Evolutionary conservation across 2,329 filamentous ascomycete genomes (phyloP), one percentile per base, ranked within the genome.

Genomic region (Hymenoscyphus albidus): DNA sequence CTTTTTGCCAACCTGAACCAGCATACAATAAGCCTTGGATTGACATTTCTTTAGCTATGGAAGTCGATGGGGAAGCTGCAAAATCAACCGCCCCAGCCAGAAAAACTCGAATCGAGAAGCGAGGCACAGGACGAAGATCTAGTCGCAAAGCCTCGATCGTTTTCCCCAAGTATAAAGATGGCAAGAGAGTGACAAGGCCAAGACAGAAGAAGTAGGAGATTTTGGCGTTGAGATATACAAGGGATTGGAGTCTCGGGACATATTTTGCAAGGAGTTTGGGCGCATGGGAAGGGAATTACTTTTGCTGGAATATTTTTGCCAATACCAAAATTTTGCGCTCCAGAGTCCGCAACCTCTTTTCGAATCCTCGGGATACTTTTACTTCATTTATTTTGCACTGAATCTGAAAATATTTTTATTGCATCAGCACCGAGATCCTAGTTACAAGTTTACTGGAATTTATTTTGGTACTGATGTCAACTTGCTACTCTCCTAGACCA

Each of bases 21-120:
- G 57, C 10, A 39, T 57, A 31, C 13, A 27, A 18, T 44, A 31
- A 12, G 22, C 48, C 48, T 12, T 51, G 59, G n/a, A n/a, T 62
- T 67, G 16, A 68, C 59, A 63, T 13, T 16, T 39, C n/a, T 57
- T n/a, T 56, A 76, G 81, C 77, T 61, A 88, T 88, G 85, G 85
- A 88, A 27, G 74, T 88, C 61, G 86, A 88, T 70, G 71, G 65
- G 57, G 68, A 68, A 35, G 22, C 64, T n/a, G 58, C 74, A 40
- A 77, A 76, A 62, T 80, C 81, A 72, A 72, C 77, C 55, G 72
- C 76, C 35, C 55, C 62, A 31, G 62, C 68, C 27, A 79, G 76
- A 67, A 85, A 81, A 77, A 82, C 80, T 74, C 81, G 82, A 70
- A 78, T 86, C 62, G 80, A 82, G 75, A 88, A 87, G 80, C 80